A percentile compares a stretch with the other conserved stretches of the same genome.
Evolutionary conservation across 257 asterid species (phyloP).

Genomic region (Echites panduratus): DNA sequence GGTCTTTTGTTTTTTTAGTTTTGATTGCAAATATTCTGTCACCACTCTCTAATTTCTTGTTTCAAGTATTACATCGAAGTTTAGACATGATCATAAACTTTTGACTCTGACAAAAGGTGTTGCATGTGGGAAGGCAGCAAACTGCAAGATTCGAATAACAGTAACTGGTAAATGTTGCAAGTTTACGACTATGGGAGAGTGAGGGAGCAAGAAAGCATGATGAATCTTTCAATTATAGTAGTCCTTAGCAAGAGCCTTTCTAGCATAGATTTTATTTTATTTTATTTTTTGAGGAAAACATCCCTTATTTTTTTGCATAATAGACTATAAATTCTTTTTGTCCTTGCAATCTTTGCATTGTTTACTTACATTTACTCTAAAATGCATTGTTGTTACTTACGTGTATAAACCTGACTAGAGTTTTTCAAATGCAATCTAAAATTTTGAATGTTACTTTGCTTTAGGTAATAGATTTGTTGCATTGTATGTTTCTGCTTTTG

Average conservation of each 20-base stretch:
- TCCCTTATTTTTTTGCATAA: not conserved
- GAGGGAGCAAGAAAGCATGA: not conserved
- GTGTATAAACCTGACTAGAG: not conserved
- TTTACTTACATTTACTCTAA: not conserved
- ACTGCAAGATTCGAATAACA: not conserved
- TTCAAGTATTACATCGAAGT: not conserved
- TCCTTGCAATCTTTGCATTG: not conserved
- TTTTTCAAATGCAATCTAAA: not conserved
- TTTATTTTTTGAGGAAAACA: too few species aligned
- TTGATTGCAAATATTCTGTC: not conserved
- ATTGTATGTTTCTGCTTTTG: not conserved
- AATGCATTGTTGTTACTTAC: not conserved
- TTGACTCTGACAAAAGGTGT: not conserved
- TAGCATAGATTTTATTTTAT: not conserved
- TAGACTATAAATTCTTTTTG: not conserved
- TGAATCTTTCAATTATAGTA: not conserved
- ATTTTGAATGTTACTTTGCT: not conserved
- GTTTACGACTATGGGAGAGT: not conserved
- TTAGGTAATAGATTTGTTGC: not conserved
- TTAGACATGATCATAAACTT: not conserved
- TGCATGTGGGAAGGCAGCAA: conserved; percentile 4
- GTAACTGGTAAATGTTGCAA: conserved; percentile 1
- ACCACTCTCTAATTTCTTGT: not conserved
- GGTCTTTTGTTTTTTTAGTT: not conserved
- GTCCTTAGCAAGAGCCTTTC: not conserved